These are phyloP conservation scores for Pseudognaphalium luteoalbum DNA, from an alignment of 129 eudicot genomes.

Conservation along the genomic window DNA sequence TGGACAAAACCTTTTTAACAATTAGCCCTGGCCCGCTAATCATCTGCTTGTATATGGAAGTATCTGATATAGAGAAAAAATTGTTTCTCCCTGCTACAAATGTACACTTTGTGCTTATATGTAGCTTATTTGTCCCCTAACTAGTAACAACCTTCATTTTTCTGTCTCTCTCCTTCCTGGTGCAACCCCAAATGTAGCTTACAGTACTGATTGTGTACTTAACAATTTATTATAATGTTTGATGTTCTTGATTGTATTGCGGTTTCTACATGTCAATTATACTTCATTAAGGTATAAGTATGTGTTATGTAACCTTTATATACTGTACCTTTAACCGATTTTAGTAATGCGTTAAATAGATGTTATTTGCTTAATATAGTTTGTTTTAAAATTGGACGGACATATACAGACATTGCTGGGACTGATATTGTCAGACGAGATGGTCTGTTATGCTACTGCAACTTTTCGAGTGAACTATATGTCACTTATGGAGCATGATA, in stretches of 20 bases:
- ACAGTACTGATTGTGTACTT: constrained; percentile 25
- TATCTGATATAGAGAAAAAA: too few relatives aligned
- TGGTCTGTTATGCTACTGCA: constrained; percentile 87
- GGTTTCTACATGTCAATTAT: constrained; percentile 79
- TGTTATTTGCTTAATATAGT: background rate
- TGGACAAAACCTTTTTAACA: too few relatives aligned
- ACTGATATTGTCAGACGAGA: constrained; percentile 83
- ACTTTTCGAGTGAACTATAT: constrained; percentile 84
- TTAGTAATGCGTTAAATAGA: too few relatives aligned
- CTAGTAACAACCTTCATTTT: too few relatives aligned
- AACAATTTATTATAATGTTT: constrained; percentile 78
- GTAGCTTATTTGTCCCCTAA: too few relatives aligned
- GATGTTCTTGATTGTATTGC: constrained; percentile 64
- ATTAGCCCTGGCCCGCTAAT: too few relatives aligned
- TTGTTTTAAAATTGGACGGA: constrained; percentile 42
- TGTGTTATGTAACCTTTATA: constrained; percentile 7
- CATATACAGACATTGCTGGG: constrained; percentile 74
- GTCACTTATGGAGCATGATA: constrained; percentile 96
- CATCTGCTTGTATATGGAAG: too few relatives aligned
- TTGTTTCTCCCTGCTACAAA: too few relatives aligned
- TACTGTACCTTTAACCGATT: too few relatives aligned
- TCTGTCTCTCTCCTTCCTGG: too few relatives aligned
- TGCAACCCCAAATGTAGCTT: too few relatives aligned
- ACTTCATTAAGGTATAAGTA: constrained; percentile 60
- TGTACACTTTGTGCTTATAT: too few relatives aligned